Conservation (phyloP, 352 stramenopile species). For the Phytophthora quininea region DNA sequence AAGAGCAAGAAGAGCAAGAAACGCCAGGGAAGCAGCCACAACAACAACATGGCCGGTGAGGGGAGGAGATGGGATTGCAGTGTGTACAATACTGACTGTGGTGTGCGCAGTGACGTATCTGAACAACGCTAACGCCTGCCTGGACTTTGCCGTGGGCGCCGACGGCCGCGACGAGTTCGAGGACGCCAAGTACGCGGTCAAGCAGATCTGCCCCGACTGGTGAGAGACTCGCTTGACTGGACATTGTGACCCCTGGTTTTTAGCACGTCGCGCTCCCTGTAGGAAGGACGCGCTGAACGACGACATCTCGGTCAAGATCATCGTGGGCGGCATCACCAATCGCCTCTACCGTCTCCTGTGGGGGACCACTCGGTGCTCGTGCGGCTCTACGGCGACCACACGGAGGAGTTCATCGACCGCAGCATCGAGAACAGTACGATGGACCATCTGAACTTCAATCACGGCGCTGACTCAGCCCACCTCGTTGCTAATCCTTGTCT, state of each 20-base stretch:
- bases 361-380: slow-evolving; percentile 84
- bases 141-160: slow-evolving; percentile 72
- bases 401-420: slow-evolving; percentile 93
- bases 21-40: slow-evolving; percentile 15
- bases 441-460: not conserved
- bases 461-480: not conserved
- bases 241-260: no score
- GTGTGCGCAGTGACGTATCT: slow-evolving; percentile 65
- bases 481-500: not conserved
- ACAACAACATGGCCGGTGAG: slow-evolving; percentile 14
- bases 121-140: slow-evolving; percentile 80
- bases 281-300: slow-evolving; percentile 59
- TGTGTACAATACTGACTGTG: not conserved
- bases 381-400: slow-evolving; percentile 93
- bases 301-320: slow-evolving; percentile 85
- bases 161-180: slow-evolving; percentile 75
- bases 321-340: slow-evolving; percentile 93
- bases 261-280: no score
- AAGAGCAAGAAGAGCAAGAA: not conserved
- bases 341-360: slow-evolving; percentile 88
- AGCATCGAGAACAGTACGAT: slow-evolving; percentile 89
- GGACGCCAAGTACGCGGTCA: slow-evolving; percentile 78
- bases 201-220: slow-evolving; percentile 71
- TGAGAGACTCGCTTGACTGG: slow-evolving; percentile 16
- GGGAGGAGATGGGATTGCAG: not conserved